These are phyloP conservation scores for Scalesia atractyloides DNA, from an alignment of 129 eudicot genomes.

Conservation along the genomic window DNA sequence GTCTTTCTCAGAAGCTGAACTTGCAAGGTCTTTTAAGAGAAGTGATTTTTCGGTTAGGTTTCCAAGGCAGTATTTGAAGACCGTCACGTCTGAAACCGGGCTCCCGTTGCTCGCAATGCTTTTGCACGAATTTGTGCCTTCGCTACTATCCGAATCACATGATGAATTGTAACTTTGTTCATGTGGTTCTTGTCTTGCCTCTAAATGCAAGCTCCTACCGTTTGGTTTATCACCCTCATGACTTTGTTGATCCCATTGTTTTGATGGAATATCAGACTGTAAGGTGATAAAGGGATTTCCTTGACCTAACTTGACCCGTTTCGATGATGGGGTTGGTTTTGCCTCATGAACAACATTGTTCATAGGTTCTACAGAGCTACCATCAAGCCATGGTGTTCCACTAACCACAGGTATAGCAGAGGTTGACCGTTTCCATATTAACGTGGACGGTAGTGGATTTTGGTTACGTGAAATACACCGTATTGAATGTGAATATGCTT, in stretches of 20 bases:
- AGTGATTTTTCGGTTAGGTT: slow-evolving; percentile 59
- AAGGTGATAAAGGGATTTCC: slow-evolving; percentile 45
- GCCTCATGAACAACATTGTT: slow-evolving; percentile 65
- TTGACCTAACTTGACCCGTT: slow-evolving; percentile 75
- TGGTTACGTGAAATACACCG: slow-evolving; percentile 68
- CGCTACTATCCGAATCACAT: slow-evolving; percentile 64
- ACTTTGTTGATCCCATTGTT: slow-evolving; percentile 37
- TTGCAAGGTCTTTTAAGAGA: slow-evolving; percentile 69
- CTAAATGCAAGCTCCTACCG: slow-evolving; percentile 35
- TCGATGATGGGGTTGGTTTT: slow-evolving; percentile 72
- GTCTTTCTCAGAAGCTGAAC: slow-evolving; percentile 51
- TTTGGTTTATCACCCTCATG: slow-evolving; percentile 42
- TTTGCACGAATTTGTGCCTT: slow-evolving; percentile 53
- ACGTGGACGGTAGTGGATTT: slow-evolving; percentile 45
- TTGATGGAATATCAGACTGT: slow-evolving; percentile 31
- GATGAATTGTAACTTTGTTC: slow-evolving; percentile 49
- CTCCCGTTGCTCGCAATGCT: slow-evolving; percentile 40
- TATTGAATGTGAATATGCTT: slow-evolving; percentile 58
- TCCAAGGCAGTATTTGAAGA: slow-evolving; percentile 89
- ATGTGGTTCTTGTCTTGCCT: slow-evolving; percentile 45
- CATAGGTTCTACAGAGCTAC: slow-evolving; percentile 45
- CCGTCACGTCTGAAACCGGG: slow-evolving; percentile 56
- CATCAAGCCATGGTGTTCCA: slow-evolving; percentile 49
- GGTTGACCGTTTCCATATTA: slow-evolving; percentile 60
- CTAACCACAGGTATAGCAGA: slow-evolving; percentile 44